Base-by-base conservation (phyloP, 1,139 yeast species). In the Hyphopichia wangnamkhiaoensis region DNA sequence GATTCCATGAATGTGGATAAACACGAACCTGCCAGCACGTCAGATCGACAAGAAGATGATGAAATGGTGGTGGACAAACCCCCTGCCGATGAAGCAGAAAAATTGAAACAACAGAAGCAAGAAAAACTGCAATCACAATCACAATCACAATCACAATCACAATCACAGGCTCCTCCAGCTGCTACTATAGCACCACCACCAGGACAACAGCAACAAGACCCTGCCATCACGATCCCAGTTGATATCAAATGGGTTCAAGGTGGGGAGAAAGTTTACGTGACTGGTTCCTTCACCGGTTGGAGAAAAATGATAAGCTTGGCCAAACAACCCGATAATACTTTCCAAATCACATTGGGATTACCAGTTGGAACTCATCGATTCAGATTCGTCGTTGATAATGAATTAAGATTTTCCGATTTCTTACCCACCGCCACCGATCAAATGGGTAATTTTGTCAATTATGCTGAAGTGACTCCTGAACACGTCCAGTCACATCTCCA, bases 171-270 rank as follows among this genome's bases (percentile, higher is more conserved):
- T n/a, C n/a, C n/a, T n/a, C n/a, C n/a, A n/a, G n/a, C n/a, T n/a
- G n/a, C n/a, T n/a, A n/a, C n/a, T n/a, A n/a, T n/a, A 14, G 56
- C 41, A 23, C 45, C 42, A 14, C 45, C 36, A 25, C 46, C 34
- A 29, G 45, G 33, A 35, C 43, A 39, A 6, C 35, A 17, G 17
- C 19, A 13, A 10, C 43, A 41, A 21, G 62, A 63, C 38, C 59
- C 68, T n/a, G 56, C 43, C 35, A 49, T 59, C 7, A 65, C 83
- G 30, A 74, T 88, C 28, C 89, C 95, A 0, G 84, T 91, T 1
- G 90, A 85, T 42, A 84, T 93, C 39, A 82, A 80, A 50, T 93
- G 98, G 98, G 83, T 82, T 16, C 96, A 91, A 61, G 97, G 97
- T 10, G 98, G 98, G 44, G 79, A 79, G 38, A 87, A 87, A 54